Percentiles rank a stretch among this genome's conserved stretches.
Evolutionary conservation across 176 grass and related monocot species (phyloP).

Genomic region (Aegilops longissima): DNA sequence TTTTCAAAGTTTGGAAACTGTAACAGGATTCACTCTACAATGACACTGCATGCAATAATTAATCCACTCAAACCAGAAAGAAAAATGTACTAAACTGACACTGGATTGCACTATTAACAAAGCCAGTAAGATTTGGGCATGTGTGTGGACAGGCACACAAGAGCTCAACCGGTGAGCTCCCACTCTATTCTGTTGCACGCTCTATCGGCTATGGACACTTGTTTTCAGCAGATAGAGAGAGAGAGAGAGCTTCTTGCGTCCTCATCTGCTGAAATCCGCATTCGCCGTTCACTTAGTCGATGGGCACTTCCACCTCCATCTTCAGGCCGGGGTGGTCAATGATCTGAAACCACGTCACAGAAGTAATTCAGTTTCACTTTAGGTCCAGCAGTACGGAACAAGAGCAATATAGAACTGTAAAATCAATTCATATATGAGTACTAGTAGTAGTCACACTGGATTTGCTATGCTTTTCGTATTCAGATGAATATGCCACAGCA

Average conservation of each 20-base stretch:
- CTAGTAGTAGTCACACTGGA: not conserved
- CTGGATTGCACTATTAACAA: not conserved
- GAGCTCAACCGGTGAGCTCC: not conserved
- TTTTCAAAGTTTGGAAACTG: not conserved
- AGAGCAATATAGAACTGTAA: not conserved
- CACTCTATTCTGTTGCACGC: not conserved
- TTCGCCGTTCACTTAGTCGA: not conserved
- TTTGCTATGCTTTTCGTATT: not conserved
- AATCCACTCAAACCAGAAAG: not conserved
- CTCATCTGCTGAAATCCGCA: not conserved
- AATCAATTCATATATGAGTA: too few species aligned
- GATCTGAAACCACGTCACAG: not conserved
- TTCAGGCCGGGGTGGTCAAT: constrained; percentile 12
- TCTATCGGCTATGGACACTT: not conserved
- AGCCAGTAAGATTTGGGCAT: not conserved
- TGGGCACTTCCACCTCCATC: constrained; percentile 15
- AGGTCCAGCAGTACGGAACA: not conserved
- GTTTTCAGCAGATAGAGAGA: not conserved
- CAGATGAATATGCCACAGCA: not conserved
- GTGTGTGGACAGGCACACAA: not conserved
- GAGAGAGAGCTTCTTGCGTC: not conserved
- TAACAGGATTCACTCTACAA: not conserved
- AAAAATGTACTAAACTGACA: not conserved
- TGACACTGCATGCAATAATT: not conserved
- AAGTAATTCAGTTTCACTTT: not conserved